A percentile compares a stretch with the other conserved stretches of the same genome.
Evolutionary conservation across 306 rosid genomes (phyloP).

Genomic region (Argentina anserina): DNA sequence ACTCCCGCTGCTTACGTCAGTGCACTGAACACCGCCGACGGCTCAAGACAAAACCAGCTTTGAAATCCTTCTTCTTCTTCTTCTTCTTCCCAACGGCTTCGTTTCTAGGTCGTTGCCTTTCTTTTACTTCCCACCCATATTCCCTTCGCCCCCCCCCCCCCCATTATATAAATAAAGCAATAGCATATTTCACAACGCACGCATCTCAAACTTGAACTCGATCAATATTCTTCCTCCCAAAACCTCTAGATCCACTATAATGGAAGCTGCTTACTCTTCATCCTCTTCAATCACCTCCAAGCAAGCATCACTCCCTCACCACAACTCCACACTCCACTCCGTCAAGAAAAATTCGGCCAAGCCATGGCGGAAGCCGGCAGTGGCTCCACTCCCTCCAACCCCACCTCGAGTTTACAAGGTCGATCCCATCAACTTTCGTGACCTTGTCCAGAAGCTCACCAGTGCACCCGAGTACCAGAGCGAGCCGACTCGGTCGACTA

Average conservation of each 20-base stretch:
- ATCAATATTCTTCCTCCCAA: not conserved
- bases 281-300: constrained; percentile 34
- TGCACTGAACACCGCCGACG: constrained; percentile 43
- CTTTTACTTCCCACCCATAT: not conserved
- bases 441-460: constrained; percentile 73
- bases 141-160: not conserved
- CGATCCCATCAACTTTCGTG: constrained; percentile 64
- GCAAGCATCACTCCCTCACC: constrained; percentile 16
- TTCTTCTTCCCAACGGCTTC: constrained; percentile 17
- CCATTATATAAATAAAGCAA: not conserved
- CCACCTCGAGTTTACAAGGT: constrained; percentile 64
- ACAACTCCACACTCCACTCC: constrained; percentile 34
- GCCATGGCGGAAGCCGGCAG: constrained; percentile 56
- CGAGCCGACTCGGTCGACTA: constrained; percentile 9
- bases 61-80: constrained; percentile 6
- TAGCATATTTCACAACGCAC: not conserved
- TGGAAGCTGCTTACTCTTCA: constrained; percentile 41
- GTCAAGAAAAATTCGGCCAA: constrained; percentile 47
- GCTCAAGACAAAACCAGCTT: constrained; percentile 35
- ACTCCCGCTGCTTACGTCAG: constrained; percentile 13
- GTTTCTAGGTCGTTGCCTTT: constrained; percentile 27
- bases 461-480: constrained; percentile 52
- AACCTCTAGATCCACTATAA: not conserved
- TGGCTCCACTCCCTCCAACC: constrained; percentile 51
- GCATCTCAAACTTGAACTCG: not conserved